Percentiles rank a stretch among this genome's conserved stretches.
Evolutionary conservation across 208 protist genomes (phyloP).

Genomic region (Acanthamoeba triangularis): DNA sequence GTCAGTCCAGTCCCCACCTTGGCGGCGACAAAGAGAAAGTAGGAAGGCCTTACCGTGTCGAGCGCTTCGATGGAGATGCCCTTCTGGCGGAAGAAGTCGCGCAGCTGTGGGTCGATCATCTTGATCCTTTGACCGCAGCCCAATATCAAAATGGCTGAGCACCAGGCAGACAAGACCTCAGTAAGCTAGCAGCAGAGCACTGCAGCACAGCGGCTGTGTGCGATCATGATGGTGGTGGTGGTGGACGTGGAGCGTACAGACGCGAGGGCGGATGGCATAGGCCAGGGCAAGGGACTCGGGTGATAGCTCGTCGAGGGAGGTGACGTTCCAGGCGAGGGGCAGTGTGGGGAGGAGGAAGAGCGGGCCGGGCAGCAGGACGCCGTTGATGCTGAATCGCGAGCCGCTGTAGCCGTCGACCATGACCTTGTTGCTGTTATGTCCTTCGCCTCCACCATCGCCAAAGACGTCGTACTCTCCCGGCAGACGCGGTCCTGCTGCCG

Average conservation of each 20-base stretch:
- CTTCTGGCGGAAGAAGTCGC: slow-evolving; percentile 61
- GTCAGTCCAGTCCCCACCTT: not conserved
- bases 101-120: slow-evolving; percentile 54
- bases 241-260: slow-evolving; percentile 33
- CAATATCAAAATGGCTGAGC: not conserved
- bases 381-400: slow-evolving; percentile 29
- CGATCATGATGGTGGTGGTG: not conserved
- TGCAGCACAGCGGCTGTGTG: no score
- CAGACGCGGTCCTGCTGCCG: not conserved
- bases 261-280: not conserved
- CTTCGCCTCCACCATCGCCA: not conserved
- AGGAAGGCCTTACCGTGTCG: slow-evolving; percentile 40
- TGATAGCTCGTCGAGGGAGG: slow-evolving; percentile 11
- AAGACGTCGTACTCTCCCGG: slow-evolving; percentile 55
- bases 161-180: not conserved
- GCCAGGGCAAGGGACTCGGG: slow-evolving; percentile 53
- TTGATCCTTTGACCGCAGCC: slow-evolving; percentile 51
- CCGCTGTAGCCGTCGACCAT: slow-evolving; percentile 62
- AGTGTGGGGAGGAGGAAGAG: slow-evolving; percentile 48
- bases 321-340: slow-evolving; percentile 46
- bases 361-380: not conserved
- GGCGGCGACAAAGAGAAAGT: not conserved
- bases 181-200: not conserved
- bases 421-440: not conserved
- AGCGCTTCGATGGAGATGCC: slow-evolving; percentile 54